Conservation (phyloP, 208 protist species). For the Vickermania ingenoplastis region DNA sequence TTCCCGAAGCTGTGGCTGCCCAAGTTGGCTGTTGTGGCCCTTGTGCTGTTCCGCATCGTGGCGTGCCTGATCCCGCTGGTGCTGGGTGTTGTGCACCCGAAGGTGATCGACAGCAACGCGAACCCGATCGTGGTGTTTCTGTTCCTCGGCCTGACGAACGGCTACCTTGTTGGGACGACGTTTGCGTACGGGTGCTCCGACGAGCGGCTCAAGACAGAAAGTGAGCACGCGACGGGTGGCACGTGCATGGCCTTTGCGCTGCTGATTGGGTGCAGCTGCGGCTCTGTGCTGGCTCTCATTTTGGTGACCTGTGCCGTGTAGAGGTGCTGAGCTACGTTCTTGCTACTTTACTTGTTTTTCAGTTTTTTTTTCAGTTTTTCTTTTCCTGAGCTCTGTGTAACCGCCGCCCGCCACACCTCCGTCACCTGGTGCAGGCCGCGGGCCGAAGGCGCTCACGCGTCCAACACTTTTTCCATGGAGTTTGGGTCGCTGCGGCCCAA, state of each 20-base stretch:
- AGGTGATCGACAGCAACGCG: constrained; percentile 26
- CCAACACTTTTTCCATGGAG: too few species aligned
- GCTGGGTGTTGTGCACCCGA: constrained; percentile 15
- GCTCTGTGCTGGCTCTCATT: constrained; percentile 18
- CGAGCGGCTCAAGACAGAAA: constrained; percentile 15
- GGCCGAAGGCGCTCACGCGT: too few species aligned
- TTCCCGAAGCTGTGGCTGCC: constrained; percentile 17
- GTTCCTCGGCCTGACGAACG: constrained; percentile 22
- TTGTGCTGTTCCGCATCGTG: constrained; percentile 18
- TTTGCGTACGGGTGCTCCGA: constrained; percentile 26
- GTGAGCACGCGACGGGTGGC: constrained; percentile 18
- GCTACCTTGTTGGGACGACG: constrained; percentile 26
- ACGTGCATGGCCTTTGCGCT: constrained; percentile 22
- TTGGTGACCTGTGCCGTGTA: constrained; percentile 14
- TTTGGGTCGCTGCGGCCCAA: too few species aligned
- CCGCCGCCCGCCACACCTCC: too few species aligned
- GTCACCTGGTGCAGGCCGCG: too few species aligned
- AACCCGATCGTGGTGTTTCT: constrained; percentile 31
- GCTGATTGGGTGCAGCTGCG: constrained; percentile 16
- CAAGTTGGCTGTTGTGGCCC: constrained; percentile 3
- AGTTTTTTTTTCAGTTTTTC: too few species aligned
- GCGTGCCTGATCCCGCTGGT: constrained; percentile 23
- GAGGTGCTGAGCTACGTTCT: too few species aligned
- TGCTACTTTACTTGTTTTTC: too few species aligned
- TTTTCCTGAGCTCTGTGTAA: too few species aligned